Evolutionary conservation across 1,284 basidiomycete genomes (phyloP).

Genomic region (Schizophyllum commune): DNA sequence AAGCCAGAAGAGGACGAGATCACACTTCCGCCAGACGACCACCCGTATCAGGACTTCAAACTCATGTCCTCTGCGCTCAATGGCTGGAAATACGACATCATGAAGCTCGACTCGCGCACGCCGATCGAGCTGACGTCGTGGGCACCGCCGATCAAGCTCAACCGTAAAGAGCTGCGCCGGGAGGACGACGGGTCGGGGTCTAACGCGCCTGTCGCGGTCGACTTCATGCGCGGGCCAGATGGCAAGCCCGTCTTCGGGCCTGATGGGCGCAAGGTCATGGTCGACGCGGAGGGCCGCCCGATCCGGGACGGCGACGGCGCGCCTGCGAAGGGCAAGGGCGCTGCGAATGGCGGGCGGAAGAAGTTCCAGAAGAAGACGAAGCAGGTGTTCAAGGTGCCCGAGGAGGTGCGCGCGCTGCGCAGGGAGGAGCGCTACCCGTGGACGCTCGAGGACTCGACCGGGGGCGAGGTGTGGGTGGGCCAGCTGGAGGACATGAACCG

Average conservation of each 20-base stretch:
- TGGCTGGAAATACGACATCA: slow-evolving; percentile 80
- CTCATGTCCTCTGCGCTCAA: slow-evolving; percentile 70
- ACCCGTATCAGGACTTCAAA: slow-evolving; percentile 60
- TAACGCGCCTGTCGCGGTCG: slow-evolving; percentile 42
- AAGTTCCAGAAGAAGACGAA: slow-evolving; percentile 80
- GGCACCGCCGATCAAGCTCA: slow-evolving; percentile 71
- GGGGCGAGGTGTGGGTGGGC: slow-evolving; percentile 69
- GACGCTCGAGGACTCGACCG: slow-evolving; percentile 75
- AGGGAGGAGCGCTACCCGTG: slow-evolving; percentile 84
- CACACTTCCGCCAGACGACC: slow-evolving; percentile 41
- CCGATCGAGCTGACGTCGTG: slow-evolving; percentile 57
- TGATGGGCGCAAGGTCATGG: slow-evolving; percentile 73
- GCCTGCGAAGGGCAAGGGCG: slow-evolving; percentile 39
- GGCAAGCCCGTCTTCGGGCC: slow-evolving; percentile 70
- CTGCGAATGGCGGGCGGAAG: slow-evolving; percentile 41
- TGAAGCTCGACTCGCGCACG: slow-evolving; percentile 74
- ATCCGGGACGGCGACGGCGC: slow-evolving; percentile 42
- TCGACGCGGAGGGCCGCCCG: slow-evolving; percentile 66
- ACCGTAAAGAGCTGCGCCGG: slow-evolving; percentile 69
- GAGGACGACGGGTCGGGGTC: slow-evolving; percentile 31
- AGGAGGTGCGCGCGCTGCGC: slow-evolving; percentile 60
- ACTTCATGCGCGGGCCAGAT: slow-evolving; percentile 66
- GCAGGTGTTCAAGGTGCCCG: slow-evolving; percentile 72
- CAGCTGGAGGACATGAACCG: slow-evolving; percentile 72
- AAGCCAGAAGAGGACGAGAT: slow-evolving; percentile 37